phyloP scores from a whole-genome alignment of 441 rosid species.

The Capsella rubella region DNA sequence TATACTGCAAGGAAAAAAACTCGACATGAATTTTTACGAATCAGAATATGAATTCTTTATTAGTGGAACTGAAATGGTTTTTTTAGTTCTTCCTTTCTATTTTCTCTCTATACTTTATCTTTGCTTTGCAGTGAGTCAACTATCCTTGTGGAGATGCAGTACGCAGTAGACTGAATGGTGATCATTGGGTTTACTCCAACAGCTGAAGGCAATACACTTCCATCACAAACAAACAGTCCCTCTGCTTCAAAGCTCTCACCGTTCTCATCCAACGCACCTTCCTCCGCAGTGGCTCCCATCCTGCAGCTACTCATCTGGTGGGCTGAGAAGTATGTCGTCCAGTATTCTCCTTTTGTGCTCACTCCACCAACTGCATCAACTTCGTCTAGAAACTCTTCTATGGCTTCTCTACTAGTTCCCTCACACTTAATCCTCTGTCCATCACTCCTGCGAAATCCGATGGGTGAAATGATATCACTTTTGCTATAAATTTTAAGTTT shows the following conservation, averaged over 20 bases:
- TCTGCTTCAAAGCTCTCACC: slow-evolving; percentile 85
- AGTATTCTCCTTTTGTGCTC: slow-evolving; percentile 47
- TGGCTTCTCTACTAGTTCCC: slow-evolving; percentile 49
- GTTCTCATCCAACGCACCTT: slow-evolving; percentile 70
- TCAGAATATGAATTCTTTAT: neutral
- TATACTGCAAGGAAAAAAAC: neutral
- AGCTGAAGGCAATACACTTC: slow-evolving; percentile 69
- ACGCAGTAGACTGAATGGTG: slow-evolving; percentile 77
- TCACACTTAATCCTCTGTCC: slow-evolving; percentile 63
- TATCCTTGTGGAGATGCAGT: slow-evolving; percentile 63
- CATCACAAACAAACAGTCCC: slow-evolving; percentile 72
- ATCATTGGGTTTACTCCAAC: slow-evolving; percentile 86
- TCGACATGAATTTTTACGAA: neutral
- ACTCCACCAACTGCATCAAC: slow-evolving; percentile 54
- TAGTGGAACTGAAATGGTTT: neutral
- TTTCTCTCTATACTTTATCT: neutral
- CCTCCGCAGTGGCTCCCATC: slow-evolving; percentile 60
- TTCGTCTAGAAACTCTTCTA: slow-evolving; percentile 67
- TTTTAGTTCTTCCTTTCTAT: neutral
- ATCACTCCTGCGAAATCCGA: slow-evolving; percentile 49
- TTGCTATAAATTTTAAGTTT: too few relatives aligned
- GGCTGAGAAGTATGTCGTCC: slow-evolving; percentile 59
- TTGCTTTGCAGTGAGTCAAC: slow-evolving; percentile 40
- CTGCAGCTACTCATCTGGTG: slow-evolving; percentile 87
- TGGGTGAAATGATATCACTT: neutral